A percentile compares a stretch with the other conserved stretches of the same genome.
Conservation (phyloP, 2,329 filamentous ascomycete species). For the Pleoardoris graminearum region DNA sequence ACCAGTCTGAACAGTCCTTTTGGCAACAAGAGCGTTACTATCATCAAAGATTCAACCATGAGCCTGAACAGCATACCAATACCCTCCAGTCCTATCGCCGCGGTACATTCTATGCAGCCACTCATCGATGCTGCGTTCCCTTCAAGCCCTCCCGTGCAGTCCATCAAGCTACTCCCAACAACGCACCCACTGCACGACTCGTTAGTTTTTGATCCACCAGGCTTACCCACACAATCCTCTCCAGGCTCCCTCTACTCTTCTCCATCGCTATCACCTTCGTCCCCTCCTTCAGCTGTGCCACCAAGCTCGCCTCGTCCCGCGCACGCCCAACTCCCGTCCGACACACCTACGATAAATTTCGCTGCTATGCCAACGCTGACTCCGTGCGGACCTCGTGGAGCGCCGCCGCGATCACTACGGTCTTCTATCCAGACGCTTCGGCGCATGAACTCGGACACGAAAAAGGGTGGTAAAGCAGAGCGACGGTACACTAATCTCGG, state of each 20-base stretch:
- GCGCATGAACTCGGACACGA: slow-evolving; percentile 50
- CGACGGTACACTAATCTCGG: slow-evolving; percentile 47
- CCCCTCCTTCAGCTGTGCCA: slow-evolving; percentile 18
- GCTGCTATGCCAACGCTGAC: slow-evolving; percentile 25
- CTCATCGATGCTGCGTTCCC: slow-evolving; percentile 29
- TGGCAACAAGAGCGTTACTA: slow-evolving; percentile 10
- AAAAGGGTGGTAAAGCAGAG: slow-evolving; percentile 32
- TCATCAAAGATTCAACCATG: slow-evolving; percentile 11
- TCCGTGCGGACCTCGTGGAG: slow-evolving; percentile 36
- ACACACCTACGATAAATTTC: slow-evolving; percentile 25
- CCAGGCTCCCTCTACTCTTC: slow-evolving; percentile 25
- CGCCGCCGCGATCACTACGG: slow-evolving; percentile 44
- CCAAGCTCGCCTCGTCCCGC: slow-evolving; percentile 30
- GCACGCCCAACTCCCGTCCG: slow-evolving; percentile 22
- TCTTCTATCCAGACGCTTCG: slow-evolving; percentile 46
- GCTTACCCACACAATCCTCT: slow-evolving; percentile 11
- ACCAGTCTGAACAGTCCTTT: slow-evolving; percentile 23
- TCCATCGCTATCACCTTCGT: slow-evolving; percentile 19
- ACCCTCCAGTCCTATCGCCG: slow-evolving; percentile 15
- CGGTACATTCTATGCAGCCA: slow-evolving; percentile 23
- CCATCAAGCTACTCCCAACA: neutral
- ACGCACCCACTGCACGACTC: neutral
- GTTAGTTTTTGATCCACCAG: slow-evolving; percentile 18
- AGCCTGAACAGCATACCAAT: slow-evolving; percentile 19
- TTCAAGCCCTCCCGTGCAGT: slow-evolving; percentile 13